phyloP scores from a whole-genome alignment of 768 basidiomycete genomes.

The Tulasnella sp. region DNA sequence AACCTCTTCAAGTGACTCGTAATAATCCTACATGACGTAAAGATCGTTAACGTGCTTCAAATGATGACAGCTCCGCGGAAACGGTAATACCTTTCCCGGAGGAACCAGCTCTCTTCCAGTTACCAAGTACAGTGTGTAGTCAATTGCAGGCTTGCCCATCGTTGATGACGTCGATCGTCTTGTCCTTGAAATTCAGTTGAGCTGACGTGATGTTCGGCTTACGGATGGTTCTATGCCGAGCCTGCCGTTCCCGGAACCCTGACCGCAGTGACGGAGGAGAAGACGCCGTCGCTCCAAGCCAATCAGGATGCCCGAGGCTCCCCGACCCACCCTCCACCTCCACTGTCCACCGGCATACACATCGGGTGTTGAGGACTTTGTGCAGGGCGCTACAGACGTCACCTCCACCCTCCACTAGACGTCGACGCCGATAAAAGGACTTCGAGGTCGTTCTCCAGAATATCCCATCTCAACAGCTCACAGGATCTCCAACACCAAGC shows the following conservation, averaged over 20 bases:
- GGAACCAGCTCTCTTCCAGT: constrained; percentile 73
- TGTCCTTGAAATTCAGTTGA: neutral
- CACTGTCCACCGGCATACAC: neutral
- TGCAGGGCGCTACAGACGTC: neutral
- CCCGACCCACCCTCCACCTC: too few relatives aligned
- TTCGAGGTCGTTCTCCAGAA: neutral
- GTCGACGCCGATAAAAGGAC: neutral
- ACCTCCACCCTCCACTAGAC: neutral
- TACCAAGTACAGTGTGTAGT: constrained; percentile 57
- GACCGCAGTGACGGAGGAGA: too few relatives aligned
- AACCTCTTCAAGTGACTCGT: constrained; percentile 65
- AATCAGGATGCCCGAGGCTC: neutral
- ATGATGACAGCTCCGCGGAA: constrained; percentile 1
- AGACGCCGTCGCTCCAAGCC: too few relatives aligned
- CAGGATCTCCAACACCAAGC: neutral
- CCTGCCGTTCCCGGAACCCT: neutral
- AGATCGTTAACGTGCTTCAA: constrained; percentile 7
- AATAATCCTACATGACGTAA: constrained; percentile 41
- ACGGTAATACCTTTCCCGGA: constrained; percentile 46
- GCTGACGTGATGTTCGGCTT: neutral
- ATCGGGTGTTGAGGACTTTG: neutral
- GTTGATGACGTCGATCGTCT: neutral
- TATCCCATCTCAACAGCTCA: neutral
- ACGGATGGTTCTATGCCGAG: neutral
- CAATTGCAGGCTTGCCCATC: constrained; percentile 6